Base-by-base conservation (phyloP, 1,284 basidiomycete genomes). In the Earliella scabrosa region DNA sequence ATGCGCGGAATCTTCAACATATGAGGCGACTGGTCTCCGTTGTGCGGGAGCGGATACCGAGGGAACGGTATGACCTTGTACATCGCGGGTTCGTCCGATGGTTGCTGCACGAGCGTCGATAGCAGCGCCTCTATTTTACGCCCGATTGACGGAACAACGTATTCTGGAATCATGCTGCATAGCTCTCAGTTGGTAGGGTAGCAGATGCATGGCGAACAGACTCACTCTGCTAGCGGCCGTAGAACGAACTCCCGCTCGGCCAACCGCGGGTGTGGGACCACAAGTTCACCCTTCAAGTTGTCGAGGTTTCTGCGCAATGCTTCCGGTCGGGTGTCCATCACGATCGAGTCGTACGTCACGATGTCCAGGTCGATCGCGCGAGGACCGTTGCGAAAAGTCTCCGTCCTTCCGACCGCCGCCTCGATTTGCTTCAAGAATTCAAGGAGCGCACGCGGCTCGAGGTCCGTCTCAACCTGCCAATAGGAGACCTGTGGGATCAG, bases 291-390 rank as follows among this genome's bases (percentile, higher is more conserved):
- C 27, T 79, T 77, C 8, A 87, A 68, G 52, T 85, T 81, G 34
- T 85, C 83, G 5, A 85, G 66, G 7, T 63, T 71, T 4, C 50
- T 60, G 8, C 75, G 72, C 10, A 73, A 73, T 5, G 74, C 68
- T 27, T 71, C 70, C 1, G 77, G 71, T 27, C 83, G 79, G 2
- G 90, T 86, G 56, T 89, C 84, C 39, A 94, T 75, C 8, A 82
- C 65, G 1, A 76, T 60, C n/a, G 82, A 68, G 60, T 89, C 92
- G 66, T 92, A 98, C 8, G 92, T 80, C 1, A 98, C 62, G 29
- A 99, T 82, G 71, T 99, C 97, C 43, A 99, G 77, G 71, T 99
- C 97, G 40, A 99, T 84, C 0, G 90, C 87, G 7, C 96, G 85
- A 0, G 96, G 97, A 0, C 96, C 96, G 68, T 97, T 93, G 18